Percentiles rank a stretch among this genome's conserved stretches.
Conservation (phyloP, 208 protist genomes). For the Porcisia hertigi region DNA sequence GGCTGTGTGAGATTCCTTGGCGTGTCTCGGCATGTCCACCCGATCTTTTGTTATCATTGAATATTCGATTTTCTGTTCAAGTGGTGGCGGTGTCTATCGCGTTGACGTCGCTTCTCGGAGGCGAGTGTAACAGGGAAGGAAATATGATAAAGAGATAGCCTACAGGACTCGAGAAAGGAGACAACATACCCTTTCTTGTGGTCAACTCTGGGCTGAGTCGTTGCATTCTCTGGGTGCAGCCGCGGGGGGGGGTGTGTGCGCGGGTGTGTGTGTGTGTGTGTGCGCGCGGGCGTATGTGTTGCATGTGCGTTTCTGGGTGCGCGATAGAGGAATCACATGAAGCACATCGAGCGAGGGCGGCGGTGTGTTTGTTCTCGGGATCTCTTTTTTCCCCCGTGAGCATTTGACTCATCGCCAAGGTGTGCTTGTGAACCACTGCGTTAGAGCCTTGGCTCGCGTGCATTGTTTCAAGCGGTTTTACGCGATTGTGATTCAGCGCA, state of each 20-base stretch:
- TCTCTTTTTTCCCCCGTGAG: not conserved
- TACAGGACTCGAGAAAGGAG: not conserved
- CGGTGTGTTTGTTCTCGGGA: too few species aligned
- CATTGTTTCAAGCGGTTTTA: not conserved
- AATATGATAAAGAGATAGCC: not conserved
- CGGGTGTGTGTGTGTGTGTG: not conserved
- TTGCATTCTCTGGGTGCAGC: conserved; percentile 3
- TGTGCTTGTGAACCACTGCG: not conserved
- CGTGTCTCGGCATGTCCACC: not conserved
- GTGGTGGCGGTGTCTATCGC: not conserved
- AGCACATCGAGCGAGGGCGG: not conserved
- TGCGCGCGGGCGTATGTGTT: not conserved
- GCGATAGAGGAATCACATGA: not conserved
- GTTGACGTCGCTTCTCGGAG: not conserved
- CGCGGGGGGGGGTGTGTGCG: not conserved
- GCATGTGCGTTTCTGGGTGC: not conserved
- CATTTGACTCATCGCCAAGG: not conserved
- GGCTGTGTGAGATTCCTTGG: not conserved
- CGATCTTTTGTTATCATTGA: not conserved
- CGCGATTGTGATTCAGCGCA: not conserved
- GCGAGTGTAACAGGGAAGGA: not conserved
- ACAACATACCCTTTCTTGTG: not conserved
- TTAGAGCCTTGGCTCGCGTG: not conserved
- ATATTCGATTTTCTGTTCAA: not conserved
- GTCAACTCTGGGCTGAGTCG: not conserved